Evolutionary conservation across 2,329 filamentous ascomycete genomes (phyloP), one percentile per base, ranked within the genome.

Genomic region (Calonectria leucothoes): DNA sequence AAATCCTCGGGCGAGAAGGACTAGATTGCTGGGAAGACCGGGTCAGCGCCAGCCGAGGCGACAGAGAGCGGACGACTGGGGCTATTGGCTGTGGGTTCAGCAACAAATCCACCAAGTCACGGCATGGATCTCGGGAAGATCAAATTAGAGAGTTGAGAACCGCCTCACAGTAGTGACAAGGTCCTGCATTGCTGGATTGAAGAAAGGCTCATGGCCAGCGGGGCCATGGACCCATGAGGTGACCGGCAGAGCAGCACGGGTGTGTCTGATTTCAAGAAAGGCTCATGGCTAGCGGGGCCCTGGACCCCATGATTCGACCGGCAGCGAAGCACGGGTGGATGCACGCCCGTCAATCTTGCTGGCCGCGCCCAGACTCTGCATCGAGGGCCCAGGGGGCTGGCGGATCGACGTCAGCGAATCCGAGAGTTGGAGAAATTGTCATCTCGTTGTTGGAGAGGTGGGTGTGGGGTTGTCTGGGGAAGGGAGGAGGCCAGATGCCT

Each of bases 401-500:
- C 70, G 69, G 73, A 67, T 71, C 37, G 61, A 67, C 66, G 64
- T 65, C 69, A 72, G 61, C 69, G 65, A 69, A 72, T 65, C 59
- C 71, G 67, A 72, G 55, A 51, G 64, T 48, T 61, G 57, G 31
- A 66, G 59, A 61, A 69, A 70, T 73, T 74, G 72, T 77, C 76
- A 80, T 76, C 66, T 67, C 72, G 57, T 71, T n/a, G 66, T 39
- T 63, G 42, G 55, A 67, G 61, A 64, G 65, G 49, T 69, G 67
- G 65, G 71, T 78, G 77, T 80, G 78, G 78, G 77, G 78, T 76
- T 69, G 66, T 75, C 77, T 78, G 77, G 78, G 78, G 78, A 77
- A 73, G 71, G 68, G 73, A 78, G 75, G 77, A 78, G 75, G 71
- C 63, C 68, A 55, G 69, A 72, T 76, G 66, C 77, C 75, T 52